A percentile compares a stretch with the other conserved stretches of the same genome.
Evolutionary conservation across 495 filamentous ascomycete genomes (phyloP).

Genomic region (Amniculicola lignicola): DNA sequence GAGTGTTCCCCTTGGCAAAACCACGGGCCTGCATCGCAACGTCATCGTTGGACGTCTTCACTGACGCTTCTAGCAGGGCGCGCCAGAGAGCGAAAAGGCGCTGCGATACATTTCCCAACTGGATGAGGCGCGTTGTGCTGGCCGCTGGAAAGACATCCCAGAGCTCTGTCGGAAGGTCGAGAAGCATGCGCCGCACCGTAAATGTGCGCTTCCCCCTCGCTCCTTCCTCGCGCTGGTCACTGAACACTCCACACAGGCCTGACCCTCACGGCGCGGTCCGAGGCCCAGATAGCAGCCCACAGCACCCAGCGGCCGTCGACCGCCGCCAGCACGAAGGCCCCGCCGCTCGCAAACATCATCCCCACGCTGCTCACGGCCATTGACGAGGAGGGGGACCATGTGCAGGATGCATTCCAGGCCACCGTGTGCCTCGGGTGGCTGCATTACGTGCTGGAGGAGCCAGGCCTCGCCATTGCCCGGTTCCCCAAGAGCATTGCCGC

Average conservation of each 20-base stretch:
- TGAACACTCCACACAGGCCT: slow-evolving; percentile 55
- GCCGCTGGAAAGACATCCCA: slow-evolving; percentile 83
- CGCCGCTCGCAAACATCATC: slow-evolving; percentile 60
- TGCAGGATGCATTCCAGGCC: slow-evolving; percentile 74
- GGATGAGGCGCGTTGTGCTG: slow-evolving; percentile 81
- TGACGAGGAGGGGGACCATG: slow-evolving; percentile 54
- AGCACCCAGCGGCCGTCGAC: slow-evolving; percentile 39
- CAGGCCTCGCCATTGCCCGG: slow-evolving; percentile 55
- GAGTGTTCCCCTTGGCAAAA: slow-evolving; percentile 2
- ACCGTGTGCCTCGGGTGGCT: slow-evolving; percentile 79
- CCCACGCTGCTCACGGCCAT: slow-evolving; percentile 61
- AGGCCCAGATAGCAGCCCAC: slow-evolving; percentile 60
- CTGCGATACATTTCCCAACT: slow-evolving; percentile 73
- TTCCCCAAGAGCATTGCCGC: slow-evolving; percentile 61
- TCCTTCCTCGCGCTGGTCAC: neutral
- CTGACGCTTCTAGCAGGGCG: slow-evolving; percentile 19
- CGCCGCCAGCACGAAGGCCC: slow-evolving; percentile 43
- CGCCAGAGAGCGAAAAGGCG: slow-evolving; percentile 60
- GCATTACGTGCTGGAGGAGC: slow-evolving; percentile 71
- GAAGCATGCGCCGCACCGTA: slow-evolving; percentile 85
- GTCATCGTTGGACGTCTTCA: slow-evolving; percentile 18
- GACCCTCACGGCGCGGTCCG: slow-evolving; percentile 68
- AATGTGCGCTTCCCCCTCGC: slow-evolving; percentile 58
- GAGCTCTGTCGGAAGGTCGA: slow-evolving; percentile 86
- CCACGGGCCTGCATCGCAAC: slow-evolving; percentile 12